phyloP scores from a whole-genome alignment of 345 rosid species.

The Populus tremula region DNA sequence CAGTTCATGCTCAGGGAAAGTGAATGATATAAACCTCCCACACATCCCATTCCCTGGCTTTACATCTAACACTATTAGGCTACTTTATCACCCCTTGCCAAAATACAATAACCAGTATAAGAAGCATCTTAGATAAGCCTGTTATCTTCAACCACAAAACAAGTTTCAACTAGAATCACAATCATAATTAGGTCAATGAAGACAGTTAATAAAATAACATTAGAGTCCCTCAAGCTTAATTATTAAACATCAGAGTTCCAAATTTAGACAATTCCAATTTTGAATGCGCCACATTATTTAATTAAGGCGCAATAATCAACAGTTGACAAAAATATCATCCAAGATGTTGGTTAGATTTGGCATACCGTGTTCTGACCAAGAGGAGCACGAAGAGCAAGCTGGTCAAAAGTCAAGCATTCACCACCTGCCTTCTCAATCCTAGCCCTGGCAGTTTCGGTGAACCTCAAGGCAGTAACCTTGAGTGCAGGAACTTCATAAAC shows the following conservation, averaged over 20 bases:
- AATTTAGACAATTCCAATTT: background rate
- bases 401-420: constrained; percentile 94
- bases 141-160: background rate
- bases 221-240: background rate
- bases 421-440: constrained; percentile 99
- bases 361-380: constrained; percentile 92
- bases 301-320: background rate
- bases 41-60: too few relatives aligned
- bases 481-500: constrained; percentile 76
- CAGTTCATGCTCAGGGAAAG: background rate
- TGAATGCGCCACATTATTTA: background rate
- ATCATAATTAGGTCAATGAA: background rate
- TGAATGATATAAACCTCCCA: background rate
- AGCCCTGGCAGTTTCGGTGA: constrained; percentile 90
- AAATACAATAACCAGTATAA: background rate
- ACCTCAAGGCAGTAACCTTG: constrained; percentile 82
- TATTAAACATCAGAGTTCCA: background rate
- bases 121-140: background rate
- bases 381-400: constrained; percentile 87
- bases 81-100: background rate
- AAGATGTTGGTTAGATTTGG: background rate
- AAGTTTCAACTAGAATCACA: background rate
- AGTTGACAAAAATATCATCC: background rate
- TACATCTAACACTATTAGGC: background rate
- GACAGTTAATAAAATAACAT: background rate